A percentile compares a stretch with the other conserved stretches of the same genome.
Evolutionary conservation across 2,329 filamentous ascomycete species (phyloP).

Genomic region (Lecanicillium sp.): DNA sequence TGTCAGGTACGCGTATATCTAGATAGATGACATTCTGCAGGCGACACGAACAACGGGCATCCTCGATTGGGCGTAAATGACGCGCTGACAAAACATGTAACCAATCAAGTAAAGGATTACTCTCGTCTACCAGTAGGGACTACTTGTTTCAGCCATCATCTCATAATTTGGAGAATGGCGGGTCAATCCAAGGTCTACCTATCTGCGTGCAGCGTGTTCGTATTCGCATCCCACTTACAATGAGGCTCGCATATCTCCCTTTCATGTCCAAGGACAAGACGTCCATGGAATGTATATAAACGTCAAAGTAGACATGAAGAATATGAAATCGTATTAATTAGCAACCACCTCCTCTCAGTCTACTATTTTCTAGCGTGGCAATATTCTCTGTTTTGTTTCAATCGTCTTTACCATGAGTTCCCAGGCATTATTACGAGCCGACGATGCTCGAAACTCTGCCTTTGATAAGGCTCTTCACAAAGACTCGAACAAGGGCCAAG

Average conservation of each 20-base stretch:
- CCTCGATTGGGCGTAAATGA: neutral
- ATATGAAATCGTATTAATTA: neutral
- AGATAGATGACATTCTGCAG: too few relatives aligned
- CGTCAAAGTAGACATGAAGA: neutral
- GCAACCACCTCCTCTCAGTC: neutral
- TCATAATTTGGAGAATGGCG: neutral
- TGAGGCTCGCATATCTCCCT: too few relatives aligned
- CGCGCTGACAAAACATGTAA: neutral
- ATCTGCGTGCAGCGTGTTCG: neutral
- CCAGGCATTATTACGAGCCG: constrained; percentile 62
- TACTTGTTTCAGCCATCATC: neutral
- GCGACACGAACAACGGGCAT: neutral
- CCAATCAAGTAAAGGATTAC: neutral
- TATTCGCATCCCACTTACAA: constrained; percentile 16
- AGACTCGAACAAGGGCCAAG: constrained; percentile 54
- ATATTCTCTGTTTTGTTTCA: neutral
- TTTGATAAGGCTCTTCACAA: constrained; percentile 81
- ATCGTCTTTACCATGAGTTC: constrained; percentile 19
- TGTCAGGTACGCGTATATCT: too few relatives aligned
- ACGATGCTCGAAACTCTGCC: constrained; percentile 72
- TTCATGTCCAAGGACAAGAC: too few relatives aligned
- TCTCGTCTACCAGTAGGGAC: too few relatives aligned
- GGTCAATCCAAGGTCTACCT: neutral
- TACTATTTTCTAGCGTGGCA: neutral
- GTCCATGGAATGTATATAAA: too few relatives aligned